Evolutionary conservation across 352 stramenopile genomes (phyloP), one percentile per base, ranked within the genome.

Genomic region (Pythium vanterpoolii): DNA sequence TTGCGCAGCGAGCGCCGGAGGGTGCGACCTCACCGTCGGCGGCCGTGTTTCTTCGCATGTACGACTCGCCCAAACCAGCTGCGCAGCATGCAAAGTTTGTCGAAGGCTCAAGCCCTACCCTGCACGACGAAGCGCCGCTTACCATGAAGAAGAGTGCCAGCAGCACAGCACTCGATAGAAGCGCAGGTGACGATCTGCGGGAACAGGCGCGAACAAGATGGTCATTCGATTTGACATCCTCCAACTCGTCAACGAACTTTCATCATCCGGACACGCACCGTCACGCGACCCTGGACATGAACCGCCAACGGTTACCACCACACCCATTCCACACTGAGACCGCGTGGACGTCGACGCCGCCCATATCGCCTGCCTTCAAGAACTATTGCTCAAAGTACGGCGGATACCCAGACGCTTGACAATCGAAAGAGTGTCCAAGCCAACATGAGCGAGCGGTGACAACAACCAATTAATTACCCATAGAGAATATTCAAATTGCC

Each of bases 351-450:
- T 51, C 39, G 57, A 66, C 36, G 60, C 68, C 40, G 24, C 53
- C 61, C 3, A 56, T 62, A 26, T 57, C 54, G 8, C 68, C 72
- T 40, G 74, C 77, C 19, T 89, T 90, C 70, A 87, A 83, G 59
- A 79, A 74, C 53, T 92, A 91, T 43, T 94, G 85, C 77, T 94
- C 85, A 23, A 94, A 92, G 61, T 94, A 94, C 49, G 85, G 85
- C 39, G 85, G 85, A 16, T 94, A 94, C 34, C 77, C 83, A 52
- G 81, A 90, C 26, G 42, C 52, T 40, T 66, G 52, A 60, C n/a
- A n/a, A n/a, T 28, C 23, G 39, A 47, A 34, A 51, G 31, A n/a
- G 40, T 38, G 13, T 46, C 23, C 27, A 30, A 13, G 16, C 6
- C 3, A 28, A 44, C 34, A 4, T 3, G n/a, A n/a, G n/a, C n/a